Evolutionary conservation across 169 alveolate genomes (phyloP), one percentile per base, ranked within the genome.

Genomic region (Prorocentrum cordatum): DNA sequence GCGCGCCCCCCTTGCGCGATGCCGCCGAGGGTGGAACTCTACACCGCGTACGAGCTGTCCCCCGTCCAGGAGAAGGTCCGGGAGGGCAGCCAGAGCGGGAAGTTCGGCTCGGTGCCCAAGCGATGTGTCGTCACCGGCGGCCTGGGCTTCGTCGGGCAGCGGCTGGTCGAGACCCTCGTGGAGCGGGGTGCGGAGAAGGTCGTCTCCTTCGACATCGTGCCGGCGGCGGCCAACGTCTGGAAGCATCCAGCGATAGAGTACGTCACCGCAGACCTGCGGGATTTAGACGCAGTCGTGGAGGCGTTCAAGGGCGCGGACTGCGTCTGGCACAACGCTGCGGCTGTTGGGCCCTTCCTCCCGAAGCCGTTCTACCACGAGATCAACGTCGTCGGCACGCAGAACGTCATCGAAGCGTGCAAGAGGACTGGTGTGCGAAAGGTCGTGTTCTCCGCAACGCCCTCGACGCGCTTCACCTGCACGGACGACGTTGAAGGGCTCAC

Each of bases 131-230:
- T 77, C 64, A 77, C 88, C 33, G 88, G 88, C 9, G 88, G 88
- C 35, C 54, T 77, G 50, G 88, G 88, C 88, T 77, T 77, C 24
- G 88, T 77, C 9, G 88, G 88, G 24, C 88, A 77, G 35, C 88
- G 88, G 47, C 33, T 77, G 64, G 88, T 77, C 64, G 88, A 77
- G 75, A 77, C 75, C 47, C 47, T 77, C 47, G 88, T 77, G 62
- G 88, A 77, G 54, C 73, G 88, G 5, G 88, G 88, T 2, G 88
- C 88, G 7, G 75, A 77, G 75, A 72, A 77, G 88, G 88, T 77
- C 24, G 88, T 77, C 27, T 77, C 88, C 29, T 77, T 77, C 33
- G 88, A 77, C 88, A 77, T 77, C 54, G 88, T 77, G 29, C 88
- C 88, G 10, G 75, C 88, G 12, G 71, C 88, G 2, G 88, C 72